Percentiles rank a stretch among this genome's conserved stretches.
Evolutionary conservation across 352 stramenopile genomes (phyloP).

Genomic region (Phytophthora citrophthora): DNA sequence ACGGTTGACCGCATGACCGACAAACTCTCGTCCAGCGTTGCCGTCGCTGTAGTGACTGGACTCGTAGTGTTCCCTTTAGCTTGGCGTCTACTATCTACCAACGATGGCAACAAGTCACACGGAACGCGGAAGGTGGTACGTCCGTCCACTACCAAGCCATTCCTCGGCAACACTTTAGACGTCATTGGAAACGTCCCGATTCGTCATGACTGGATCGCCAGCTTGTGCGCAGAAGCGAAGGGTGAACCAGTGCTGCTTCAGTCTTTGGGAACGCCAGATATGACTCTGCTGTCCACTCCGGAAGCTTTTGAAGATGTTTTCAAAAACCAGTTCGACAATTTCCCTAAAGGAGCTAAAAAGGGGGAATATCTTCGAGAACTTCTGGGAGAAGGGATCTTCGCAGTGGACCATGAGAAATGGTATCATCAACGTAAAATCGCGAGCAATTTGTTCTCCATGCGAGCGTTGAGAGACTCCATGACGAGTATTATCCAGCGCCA

Average conservation of each 20-base stretch:
- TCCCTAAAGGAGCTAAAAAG: slow-evolving; percentile 60
- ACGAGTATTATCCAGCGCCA: slow-evolving; percentile 46
- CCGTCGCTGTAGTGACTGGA: slow-evolving; percentile 19
- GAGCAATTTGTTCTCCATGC: slow-evolving; percentile 58
- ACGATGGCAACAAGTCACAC: slow-evolving; percentile 14
- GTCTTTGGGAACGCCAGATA: slow-evolving; percentile 36
- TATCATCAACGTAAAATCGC: slow-evolving; percentile 59
- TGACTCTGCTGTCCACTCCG: slow-evolving; percentile 47
- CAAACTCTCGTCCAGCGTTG: slow-evolving; percentile 22
- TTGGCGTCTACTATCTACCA: slow-evolving; percentile 15
- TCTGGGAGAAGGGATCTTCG: slow-evolving; percentile 64
- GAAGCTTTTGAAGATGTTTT: slow-evolving; percentile 58
- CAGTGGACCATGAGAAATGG: slow-evolving; percentile 54
- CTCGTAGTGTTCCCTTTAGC: slow-evolving; percentile 23
- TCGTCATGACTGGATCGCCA: slow-evolving; percentile 55
- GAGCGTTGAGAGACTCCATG: slow-evolving; percentile 52
- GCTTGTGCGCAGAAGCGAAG: slow-evolving; percentile 35
- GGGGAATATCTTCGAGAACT: slow-evolving; percentile 43
- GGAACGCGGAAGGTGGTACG: slow-evolving; percentile 18
- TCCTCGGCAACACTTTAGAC: slow-evolving; percentile 50
- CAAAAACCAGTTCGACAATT: slow-evolving; percentile 75
- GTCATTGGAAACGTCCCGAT: slow-evolving; percentile 31
- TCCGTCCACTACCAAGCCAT: slow-evolving; percentile 28
- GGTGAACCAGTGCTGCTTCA: slow-evolving; percentile 43
- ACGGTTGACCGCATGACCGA: slow-evolving; percentile 25